These are phyloP conservation scores for Tuber magnatum DNA, from an alignment of 495 filamentous ascomycete species.

Conservation along the genomic window DNA sequence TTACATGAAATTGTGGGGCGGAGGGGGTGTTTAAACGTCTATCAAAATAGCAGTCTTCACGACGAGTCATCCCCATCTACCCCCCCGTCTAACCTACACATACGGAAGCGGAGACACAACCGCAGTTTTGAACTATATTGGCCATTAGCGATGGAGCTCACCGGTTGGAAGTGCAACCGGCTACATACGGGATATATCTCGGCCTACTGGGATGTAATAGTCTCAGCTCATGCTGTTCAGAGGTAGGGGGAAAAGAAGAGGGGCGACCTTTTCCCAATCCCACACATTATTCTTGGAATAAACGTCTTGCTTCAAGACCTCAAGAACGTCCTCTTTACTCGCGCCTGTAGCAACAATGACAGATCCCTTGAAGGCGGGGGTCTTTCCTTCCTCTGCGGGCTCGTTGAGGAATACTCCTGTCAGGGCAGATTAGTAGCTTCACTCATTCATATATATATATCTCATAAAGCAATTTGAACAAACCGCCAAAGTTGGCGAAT, in stretches of 20 bases:
- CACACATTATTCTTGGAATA: constrained; percentile 67
- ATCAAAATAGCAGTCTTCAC: background rate
- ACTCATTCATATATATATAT: background rate
- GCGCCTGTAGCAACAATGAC: constrained; percentile 57
- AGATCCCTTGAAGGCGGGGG: constrained; percentile 61
- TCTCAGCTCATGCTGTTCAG: background rate
- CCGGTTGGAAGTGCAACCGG: background rate
- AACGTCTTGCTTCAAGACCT: constrained; percentile 62
- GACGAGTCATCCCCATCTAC: background rate
- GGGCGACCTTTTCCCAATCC: constrained; percentile 65
- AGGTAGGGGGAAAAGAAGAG: constrained; percentile 12
- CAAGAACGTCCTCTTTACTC: constrained; percentile 60
- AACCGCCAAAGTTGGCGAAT: constrained; percentile 54
- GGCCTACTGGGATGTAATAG: constrained; percentile 16
- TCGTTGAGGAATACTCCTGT: constrained; percentile 63
- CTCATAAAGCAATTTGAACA: constrained; percentile 15
- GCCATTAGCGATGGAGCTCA: constrained; percentile 6
- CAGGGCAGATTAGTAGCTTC: constrained; percentile 5
- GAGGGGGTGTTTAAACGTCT: background rate
- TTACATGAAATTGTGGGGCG: background rate
- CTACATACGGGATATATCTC: constrained; percentile 41
- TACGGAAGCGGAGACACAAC: constrained; percentile 10
- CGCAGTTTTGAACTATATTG: constrained; percentile 40
- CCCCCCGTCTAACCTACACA: background rate
- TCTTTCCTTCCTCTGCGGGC: constrained; percentile 41